Percentiles rank a stretch among this genome's conserved stretches.
Evolutionary conservation across 345 rosid genomes (phyloP).

Genomic region (Citrus mangshanensis): DNA sequence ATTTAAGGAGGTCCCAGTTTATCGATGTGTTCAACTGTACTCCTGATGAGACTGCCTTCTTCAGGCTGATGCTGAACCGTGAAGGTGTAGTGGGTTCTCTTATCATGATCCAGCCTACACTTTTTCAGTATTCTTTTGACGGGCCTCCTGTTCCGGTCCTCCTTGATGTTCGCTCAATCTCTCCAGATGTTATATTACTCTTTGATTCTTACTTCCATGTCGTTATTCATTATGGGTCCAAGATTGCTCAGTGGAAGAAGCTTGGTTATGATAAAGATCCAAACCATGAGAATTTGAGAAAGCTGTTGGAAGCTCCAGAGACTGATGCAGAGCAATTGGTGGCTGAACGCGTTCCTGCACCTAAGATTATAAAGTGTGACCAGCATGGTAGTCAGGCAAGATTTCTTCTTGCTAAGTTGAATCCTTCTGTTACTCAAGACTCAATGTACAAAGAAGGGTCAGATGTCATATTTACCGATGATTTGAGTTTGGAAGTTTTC

Average conservation of each 20-base stretch:
- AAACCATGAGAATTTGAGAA: slow-evolving; percentile 81
- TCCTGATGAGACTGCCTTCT: slow-evolving; percentile 90
- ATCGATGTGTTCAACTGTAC: slow-evolving; percentile 86
- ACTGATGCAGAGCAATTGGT: slow-evolving; percentile 66
- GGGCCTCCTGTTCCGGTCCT: slow-evolving; percentile 97
- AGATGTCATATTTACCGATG: slow-evolving; percentile 80
- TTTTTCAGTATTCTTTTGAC: slow-evolving; percentile 80
- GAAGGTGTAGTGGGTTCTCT: slow-evolving; percentile 90
- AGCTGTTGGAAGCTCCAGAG: slow-evolving; percentile 83
- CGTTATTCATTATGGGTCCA: slow-evolving; percentile 85
- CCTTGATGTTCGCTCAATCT: slow-evolving; percentile 78
- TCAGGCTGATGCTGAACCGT: slow-evolving; percentile 80
- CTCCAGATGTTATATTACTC: slow-evolving; percentile 73
- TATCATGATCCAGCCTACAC: slow-evolving; percentile 94
- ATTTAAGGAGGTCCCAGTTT: slow-evolving; percentile 93
- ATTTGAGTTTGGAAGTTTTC: slow-evolving; percentile 83
- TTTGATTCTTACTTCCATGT: slow-evolving; percentile 91
- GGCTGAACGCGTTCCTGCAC: slow-evolving; percentile 70
- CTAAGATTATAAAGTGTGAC: slow-evolving; percentile 77
- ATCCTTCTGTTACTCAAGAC: slow-evolving; percentile 93
- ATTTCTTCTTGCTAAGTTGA: slow-evolving; percentile 94
- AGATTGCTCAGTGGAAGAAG: slow-evolving; percentile 88
- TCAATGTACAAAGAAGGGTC: slow-evolving; percentile 56
- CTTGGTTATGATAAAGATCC: slow-evolving; percentile 79
- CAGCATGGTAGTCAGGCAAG: slow-evolving; percentile 95